phyloP scores from a whole-genome alignment of 345 rosid species.

The Syzygium aromaticum region DNA sequence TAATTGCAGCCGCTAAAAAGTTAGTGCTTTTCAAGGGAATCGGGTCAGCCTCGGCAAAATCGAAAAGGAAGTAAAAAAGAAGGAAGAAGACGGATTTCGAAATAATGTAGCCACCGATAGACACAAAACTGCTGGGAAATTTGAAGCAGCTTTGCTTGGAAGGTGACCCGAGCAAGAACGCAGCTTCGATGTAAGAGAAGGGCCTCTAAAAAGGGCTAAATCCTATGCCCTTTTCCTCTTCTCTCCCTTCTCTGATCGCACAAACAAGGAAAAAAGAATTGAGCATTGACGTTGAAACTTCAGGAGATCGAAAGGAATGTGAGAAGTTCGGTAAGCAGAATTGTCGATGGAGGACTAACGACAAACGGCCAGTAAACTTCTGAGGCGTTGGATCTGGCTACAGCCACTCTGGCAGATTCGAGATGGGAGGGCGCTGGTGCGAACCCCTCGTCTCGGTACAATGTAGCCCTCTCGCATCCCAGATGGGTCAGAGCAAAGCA shows the following conservation, averaged over 20 bases:
- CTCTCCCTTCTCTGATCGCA: slow-evolving; percentile 17
- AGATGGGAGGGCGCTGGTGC: slow-evolving; percentile 27
- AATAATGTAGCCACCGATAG: slow-evolving; percentile 17
- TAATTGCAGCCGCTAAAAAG: neutral
- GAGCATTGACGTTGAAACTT: neutral
- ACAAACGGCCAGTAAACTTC: slow-evolving; percentile 81
- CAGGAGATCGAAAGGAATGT: slow-evolving; percentile 10
- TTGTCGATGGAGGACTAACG: slow-evolving; percentile 36
- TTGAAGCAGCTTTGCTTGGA: slow-evolving; percentile 32
- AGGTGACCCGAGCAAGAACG: slow-evolving; percentile 13
- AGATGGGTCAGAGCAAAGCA: neutral
- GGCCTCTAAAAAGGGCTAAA: slow-evolving; percentile 28
- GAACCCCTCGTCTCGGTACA: slow-evolving; percentile 60
- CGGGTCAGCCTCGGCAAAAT: neutral
- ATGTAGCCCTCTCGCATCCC: slow-evolving; percentile 21
- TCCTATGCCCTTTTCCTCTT: slow-evolving; percentile 22
- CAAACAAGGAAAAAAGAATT: neutral
- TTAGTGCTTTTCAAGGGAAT: neutral
- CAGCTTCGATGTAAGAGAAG: slow-evolving; percentile 22
- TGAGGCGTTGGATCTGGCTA: slow-evolving; percentile 35
- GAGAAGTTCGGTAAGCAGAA: slow-evolving; percentile 93
- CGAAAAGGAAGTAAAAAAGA: neutral
- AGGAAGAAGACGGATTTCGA: neutral
- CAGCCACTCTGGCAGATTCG: slow-evolving; percentile 62
- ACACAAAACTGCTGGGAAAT: slow-evolving; percentile 19